A percentile compares a stretch with the other conserved stretches of the same genome.
Conservation (phyloP, 2,329 filamentous ascomycete species). For the Colletotrichum zoysiae region DNA sequence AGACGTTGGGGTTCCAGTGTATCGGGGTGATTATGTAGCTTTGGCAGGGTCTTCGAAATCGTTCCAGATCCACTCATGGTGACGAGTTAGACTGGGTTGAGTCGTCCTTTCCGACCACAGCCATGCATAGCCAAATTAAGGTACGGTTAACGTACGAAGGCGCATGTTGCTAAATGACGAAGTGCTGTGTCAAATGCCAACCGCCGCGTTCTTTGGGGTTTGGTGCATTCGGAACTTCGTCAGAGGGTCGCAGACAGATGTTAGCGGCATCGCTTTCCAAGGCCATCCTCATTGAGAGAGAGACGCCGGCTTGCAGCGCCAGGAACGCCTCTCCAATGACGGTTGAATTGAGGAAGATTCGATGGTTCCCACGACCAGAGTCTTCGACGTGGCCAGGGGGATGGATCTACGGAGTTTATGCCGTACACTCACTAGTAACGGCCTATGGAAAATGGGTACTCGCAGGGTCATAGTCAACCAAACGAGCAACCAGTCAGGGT, state of each 20-base stretch:
- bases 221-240: background rate
- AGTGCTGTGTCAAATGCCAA: background rate
- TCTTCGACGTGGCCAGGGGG: no score
- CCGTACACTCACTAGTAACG: background rate
- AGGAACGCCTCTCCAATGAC: slow-evolving; percentile 19
- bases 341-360: background rate
- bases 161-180: slow-evolving; percentile 12
- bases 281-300: slow-evolving; percentile 1
- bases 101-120: slow-evolving; percentile 3
- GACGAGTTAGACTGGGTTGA: slow-evolving; percentile 6
- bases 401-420: background rate
- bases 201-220: background rate
- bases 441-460: background rate
- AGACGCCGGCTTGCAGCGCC: background rate
- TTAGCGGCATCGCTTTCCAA: background rate
- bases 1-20: background rate
- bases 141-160: slow-evolving; percentile 3
- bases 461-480: background rate
- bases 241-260: background rate
- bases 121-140: slow-evolving; percentile 4
- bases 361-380: background rate
- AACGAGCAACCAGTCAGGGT: background rate
- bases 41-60: slow-evolving; percentile 21
- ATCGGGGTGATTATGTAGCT: slow-evolving; percentile 20
- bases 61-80: slow-evolving; percentile 5